Conservation (phyloP, 2,329 filamentous ascomycete species). For the Tetracladium maxilliforme region DNA sequence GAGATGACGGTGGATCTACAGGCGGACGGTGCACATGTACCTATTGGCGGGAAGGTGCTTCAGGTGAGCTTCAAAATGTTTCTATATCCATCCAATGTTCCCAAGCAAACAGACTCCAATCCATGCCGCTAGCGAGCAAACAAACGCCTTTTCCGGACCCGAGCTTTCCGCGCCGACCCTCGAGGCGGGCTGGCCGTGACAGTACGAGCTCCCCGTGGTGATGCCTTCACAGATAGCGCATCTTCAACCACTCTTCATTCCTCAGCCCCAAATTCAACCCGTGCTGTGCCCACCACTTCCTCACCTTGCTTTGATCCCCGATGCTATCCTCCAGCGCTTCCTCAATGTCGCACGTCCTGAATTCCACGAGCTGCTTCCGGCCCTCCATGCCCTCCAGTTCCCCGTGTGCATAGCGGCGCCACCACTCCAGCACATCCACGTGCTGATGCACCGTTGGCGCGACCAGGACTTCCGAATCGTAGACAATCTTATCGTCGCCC, state of each 20-base stretch:
- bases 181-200: too few species aligned
- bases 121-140: too few species aligned
- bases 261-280: constrained; percentile 54
- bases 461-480: constrained; percentile 71
- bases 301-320: constrained; percentile 55
- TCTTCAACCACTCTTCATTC: constrained; percentile 60
- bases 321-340: constrained; percentile 85
- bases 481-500: constrained; percentile 55
- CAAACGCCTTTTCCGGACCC: too few species aligned
- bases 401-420: constrained; percentile 54
- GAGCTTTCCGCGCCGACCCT: too few species aligned
- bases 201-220: too few species aligned
- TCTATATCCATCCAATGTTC: too few species aligned
- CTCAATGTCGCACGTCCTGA: constrained; percentile 90
- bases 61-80: too few species aligned
- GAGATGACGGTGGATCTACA: too few species aligned
- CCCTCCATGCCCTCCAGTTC: constrained; percentile 38
- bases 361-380: constrained; percentile 60
- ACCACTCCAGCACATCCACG: constrained; percentile 80
- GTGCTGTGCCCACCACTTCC: constrained; percentile 75
- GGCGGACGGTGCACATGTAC: too few species aligned
- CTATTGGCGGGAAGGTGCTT: too few species aligned
- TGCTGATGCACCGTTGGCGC: constrained; percentile 81
- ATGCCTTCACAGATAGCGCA: constrained; percentile 40
- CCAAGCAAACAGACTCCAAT: too few species aligned